Percentiles rank a stretch among this genome's conserved stretches.
Evolutionary conservation across 2,329 filamentous ascomycete species (phyloP).

Genomic region (Bipolaris oryzae): DNA sequence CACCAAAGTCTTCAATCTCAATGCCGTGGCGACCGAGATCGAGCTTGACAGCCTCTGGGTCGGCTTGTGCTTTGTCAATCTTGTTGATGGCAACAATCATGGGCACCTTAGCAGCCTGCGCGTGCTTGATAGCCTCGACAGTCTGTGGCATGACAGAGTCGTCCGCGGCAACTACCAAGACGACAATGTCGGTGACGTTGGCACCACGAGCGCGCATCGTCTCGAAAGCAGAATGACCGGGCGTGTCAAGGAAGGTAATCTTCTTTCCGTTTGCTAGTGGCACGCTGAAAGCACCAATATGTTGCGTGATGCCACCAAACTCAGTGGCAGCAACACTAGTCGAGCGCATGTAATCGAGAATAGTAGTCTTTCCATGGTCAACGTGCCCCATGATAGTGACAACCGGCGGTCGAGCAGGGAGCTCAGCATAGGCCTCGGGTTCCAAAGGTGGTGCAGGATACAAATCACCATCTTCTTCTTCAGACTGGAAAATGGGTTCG

Average conservation of each 20-base stretch:
- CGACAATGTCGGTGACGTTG: conserved; percentile 94
- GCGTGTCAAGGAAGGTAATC: conserved; percentile 96
- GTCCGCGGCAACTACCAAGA: conserved; percentile 93
- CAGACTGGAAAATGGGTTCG: conserved; percentile 74
- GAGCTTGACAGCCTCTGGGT: conserved; percentile 82
- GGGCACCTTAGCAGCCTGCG: conserved; percentile 82
- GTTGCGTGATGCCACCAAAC: conserved; percentile 96
- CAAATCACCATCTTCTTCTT: conserved; percentile 71
- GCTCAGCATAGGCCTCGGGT: conserved; percentile 64
- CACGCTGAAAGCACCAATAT: conserved; percentile 97
- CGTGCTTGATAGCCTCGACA: conserved; percentile 93
- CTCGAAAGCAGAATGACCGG: conserved; percentile 93
- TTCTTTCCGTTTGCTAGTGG: conserved; percentile 79
- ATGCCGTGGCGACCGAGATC: conserved; percentile 84
- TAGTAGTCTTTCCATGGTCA: conserved; percentile 96
- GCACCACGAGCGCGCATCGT: conserved; percentile 95
- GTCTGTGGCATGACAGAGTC: conserved; percentile 98
- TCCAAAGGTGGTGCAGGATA: conserved; percentile 62
- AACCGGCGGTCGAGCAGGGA: conserved; percentile 83
- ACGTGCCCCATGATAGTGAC: conserved; percentile 99
- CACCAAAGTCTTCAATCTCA: conserved; percentile 92
- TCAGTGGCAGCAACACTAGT: conserved; percentile 90
- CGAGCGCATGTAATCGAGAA: conserved; percentile 90
- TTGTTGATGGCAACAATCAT: conserved; percentile 99
- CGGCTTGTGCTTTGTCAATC: conserved; percentile 84